phyloP scores from a whole-genome alignment of 805 yeast species.

The Nematodospora valgi region DNA sequence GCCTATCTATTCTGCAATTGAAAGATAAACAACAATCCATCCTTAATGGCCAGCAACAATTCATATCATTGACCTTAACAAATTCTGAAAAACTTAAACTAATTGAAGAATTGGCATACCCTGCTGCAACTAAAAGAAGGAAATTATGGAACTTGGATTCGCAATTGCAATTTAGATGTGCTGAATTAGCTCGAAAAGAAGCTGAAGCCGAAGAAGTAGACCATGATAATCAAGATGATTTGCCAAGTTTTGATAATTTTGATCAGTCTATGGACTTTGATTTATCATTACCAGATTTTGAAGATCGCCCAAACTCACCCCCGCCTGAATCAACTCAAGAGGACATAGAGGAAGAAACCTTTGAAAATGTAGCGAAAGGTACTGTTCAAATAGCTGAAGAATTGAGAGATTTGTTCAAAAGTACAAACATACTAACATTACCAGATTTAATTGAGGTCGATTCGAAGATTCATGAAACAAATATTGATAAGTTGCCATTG shows the following conservation, averaged over 20 bases:
- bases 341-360: slow-evolving; percentile 13
- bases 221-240: background rate
- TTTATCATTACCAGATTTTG: slow-evolving; percentile 21
- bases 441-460: slow-evolving; percentile 40
- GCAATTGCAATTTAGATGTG: slow-evolving; percentile 25
- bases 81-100: slow-evolving; percentile 31
- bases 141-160: slow-evolving; percentile 27
- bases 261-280: slow-evolving; percentile 21
- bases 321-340: slow-evolving; percentile 9
- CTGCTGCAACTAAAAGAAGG: slow-evolving; percentile 26
- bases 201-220: slow-evolving; percentile 17
- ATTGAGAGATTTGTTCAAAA: slow-evolving; percentile 29
- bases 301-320: slow-evolving; percentile 6
- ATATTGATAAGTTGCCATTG: slow-evolving; percentile 7
- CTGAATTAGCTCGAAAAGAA: slow-evolving; percentile 23
- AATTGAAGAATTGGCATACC: slow-evolving; percentile 32
- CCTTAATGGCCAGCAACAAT: slow-evolving; percentile 14
- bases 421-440: slow-evolving; percentile 25
- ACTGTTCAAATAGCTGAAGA: slow-evolving; percentile 53
- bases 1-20: slow-evolving; percentile 33
- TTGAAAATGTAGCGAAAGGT: slow-evolving; percentile 24
- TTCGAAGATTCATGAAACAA: slow-evolving; percentile 14
- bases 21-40: slow-evolving; percentile 26
- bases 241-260: slow-evolving; percentile 6
- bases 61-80: slow-evolving; percentile 25